Conservation (phyloP, 345 rosid species). For the Diplotaxis tenuifolia region DNA sequence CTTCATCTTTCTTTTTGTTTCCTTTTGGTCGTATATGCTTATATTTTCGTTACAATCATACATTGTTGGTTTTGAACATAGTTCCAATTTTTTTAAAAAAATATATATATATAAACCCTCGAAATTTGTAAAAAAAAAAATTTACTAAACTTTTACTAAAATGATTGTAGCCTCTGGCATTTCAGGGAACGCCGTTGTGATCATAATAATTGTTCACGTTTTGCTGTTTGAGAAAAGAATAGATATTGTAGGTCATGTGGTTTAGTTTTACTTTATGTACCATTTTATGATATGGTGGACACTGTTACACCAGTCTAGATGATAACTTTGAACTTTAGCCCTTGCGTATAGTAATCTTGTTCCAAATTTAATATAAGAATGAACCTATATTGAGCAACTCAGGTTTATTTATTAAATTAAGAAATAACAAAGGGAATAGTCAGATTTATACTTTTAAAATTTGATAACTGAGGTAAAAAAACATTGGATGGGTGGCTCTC, state of each 20-base stretch:
- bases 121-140: no score
- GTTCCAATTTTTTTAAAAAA: no score
- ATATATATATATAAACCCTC: no score
- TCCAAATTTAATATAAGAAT: not conserved
- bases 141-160: no score
- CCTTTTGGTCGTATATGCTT: not conserved
- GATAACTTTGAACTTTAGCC: not conserved
- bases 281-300: not conserved
- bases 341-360: not conserved
- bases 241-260: not conserved
- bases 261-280: not conserved
- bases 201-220: not conserved
- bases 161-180: no score
- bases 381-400: not conserved
- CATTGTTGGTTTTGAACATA: no score
- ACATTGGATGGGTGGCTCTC: constrained; percentile 13
- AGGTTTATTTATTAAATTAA: not conserved
- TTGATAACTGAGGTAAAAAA: constrained; percentile 6
- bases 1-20: not conserved
- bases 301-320: constrained; percentile 3
- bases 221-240: not conserved
- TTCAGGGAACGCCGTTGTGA: no score
- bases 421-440: constrained; percentile 19
- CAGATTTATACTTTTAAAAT: constrained; percentile 6
- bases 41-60: not conserved